These are phyloP conservation scores for Incumbomyces delicatus DNA, from an alignment of 2,329 filamentous ascomycete genomes.

Conservation along the genomic window DNA sequence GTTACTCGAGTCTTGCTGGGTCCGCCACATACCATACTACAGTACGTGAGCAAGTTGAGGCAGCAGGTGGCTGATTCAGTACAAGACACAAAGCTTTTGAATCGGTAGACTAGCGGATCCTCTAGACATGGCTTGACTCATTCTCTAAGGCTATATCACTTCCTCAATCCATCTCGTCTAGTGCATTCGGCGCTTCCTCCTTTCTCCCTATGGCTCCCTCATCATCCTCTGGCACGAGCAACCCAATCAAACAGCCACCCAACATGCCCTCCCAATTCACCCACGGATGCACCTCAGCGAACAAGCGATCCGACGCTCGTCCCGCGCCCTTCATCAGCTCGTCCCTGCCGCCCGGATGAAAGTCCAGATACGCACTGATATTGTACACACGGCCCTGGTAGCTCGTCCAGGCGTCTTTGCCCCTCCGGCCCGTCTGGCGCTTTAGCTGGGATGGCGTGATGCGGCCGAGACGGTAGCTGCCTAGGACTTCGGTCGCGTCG, in stretches of 20 bases:
- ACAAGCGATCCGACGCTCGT: constrained; percentile 54
- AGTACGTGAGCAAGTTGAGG: too few relatives aligned
- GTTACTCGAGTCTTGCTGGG: too few relatives aligned
- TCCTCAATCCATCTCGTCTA: constrained; percentile 59
- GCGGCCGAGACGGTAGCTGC: constrained; percentile 46
- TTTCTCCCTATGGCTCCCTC: constrained; percentile 14
- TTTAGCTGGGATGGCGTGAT: constrained; percentile 77
- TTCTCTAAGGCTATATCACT: too few relatives aligned
- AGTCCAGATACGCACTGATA: constrained; percentile 77
- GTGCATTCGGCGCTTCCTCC: constrained; percentile 20
- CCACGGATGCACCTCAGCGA: constrained; percentile 57
- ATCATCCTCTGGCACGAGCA: constrained; percentile 48
- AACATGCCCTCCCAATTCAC: constrained; percentile 61
- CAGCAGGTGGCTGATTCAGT: too few relatives aligned
- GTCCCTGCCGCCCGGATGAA: constrained; percentile 69
- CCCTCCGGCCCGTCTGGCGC: constrained; percentile 68
- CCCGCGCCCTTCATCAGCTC: constrained; percentile 56
- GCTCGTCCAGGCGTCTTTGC: constrained; percentile 80
- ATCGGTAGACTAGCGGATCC: too few relatives aligned
- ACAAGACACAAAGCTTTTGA: too few relatives aligned
- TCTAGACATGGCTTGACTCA: too few relatives aligned
- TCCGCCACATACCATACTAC: too few relatives aligned
- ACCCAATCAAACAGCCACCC: constrained; percentile 51
- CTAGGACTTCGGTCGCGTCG: constrained; percentile 38
- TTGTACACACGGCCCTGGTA: constrained; percentile 91